Conservation (phyloP, 177 flowering plant genomes). For the Telopea speciosissima region DNA sequence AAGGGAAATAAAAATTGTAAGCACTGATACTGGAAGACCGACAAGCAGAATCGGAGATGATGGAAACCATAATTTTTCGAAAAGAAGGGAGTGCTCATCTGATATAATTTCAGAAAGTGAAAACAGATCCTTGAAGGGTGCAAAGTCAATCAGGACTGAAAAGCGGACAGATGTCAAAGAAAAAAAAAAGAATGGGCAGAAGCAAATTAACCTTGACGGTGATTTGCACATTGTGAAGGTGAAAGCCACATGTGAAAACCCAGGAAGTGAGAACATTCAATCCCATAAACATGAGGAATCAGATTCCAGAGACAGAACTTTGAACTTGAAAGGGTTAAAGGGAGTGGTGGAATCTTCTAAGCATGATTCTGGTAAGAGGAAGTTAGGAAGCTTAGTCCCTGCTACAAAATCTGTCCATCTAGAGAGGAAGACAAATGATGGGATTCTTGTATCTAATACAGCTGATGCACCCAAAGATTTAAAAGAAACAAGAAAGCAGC, state of each 20-base stretch:
- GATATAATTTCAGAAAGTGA: slow-evolving; percentile 10
- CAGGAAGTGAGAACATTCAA: slow-evolving; percentile 8
- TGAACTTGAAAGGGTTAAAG: slow-evolving; percentile 6
- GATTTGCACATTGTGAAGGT: slow-evolving; percentile 5
- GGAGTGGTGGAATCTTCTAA: slow-evolving; percentile 17
- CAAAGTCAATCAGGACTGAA: slow-evolving; percentile 6
- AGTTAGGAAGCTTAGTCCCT: slow-evolving; percentile 15
- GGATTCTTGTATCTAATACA: slow-evolving; percentile 15
- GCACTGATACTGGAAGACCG: slow-evolving; percentile 4
- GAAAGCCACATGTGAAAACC: slow-evolving; percentile 13
- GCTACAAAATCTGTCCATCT: slow-evolving; percentile 15
- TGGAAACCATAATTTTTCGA: slow-evolving; percentile 4
- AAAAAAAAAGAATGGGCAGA: slow-evolving; percentile 15
- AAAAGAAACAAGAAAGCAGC: slow-evolving; percentile 53
- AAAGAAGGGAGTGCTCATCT: slow-evolving; percentile 13
- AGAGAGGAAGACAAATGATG: slow-evolving; percentile 18
- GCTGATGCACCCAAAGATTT: slow-evolving; percentile 24
- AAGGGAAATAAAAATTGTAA: slow-evolving; percentile 15
- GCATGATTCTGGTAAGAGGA: slow-evolving; percentile 15
- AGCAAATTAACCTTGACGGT: slow-evolving; percentile 10
- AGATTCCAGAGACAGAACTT: slow-evolving; percentile 12
- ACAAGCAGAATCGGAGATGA: slow-evolving; percentile 7
- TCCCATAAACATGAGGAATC: slow-evolving; percentile 11
- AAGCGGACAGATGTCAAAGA: slow-evolving; percentile 8
- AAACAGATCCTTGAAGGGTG: slow-evolving; percentile 14